Base-by-base conservation (phyloP, 441 rosid species). In the Melastoma candidum region DNA sequence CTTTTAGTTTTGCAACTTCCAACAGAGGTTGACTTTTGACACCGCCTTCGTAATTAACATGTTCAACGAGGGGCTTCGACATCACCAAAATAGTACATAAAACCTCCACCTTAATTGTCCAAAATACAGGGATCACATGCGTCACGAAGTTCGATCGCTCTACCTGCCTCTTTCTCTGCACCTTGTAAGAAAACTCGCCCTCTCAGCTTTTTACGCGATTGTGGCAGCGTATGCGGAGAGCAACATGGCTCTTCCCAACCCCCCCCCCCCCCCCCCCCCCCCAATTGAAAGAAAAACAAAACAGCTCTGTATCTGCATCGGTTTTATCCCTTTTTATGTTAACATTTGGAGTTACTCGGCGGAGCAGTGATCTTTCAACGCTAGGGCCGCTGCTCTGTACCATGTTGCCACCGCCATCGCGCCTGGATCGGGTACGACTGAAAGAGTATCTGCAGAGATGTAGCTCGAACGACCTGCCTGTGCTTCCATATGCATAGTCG, bases 401-500 rank as follows among this genome's bases (percentile, higher is more conserved):
- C 98, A 92, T 17, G 81, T 61, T 39, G 98, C 94, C 57, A 79
- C 90, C 5, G 94, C 96, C 94, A 92, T 77, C 13, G 98, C 98
- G 32, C 96, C 98, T 0, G 98, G 98, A 66, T 87, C 98, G 14
- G 96, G 96, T 64, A 80, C 94, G 2, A 77, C 56, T 5, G 81
- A 75, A n/a, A 92, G 84, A 39, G 73, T 64, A 57, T 77, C 87
- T 0, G 70, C 64, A 0, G 95, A 73, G 24, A 92, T 78, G 51
- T 87, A 92, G 68, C 83, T 72, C 26, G 96, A 85, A 45, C 95
- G 80, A 43, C 98, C 96, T 50, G 95, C 96, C 96, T 92, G 96
- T 17, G 99, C 97, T 58, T 69, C 81, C 99, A 93, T 88, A 50
- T 72, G 50, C 67, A 70, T 77, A 63, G 99, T 93, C 59, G 95